Evolutionary conservation across 495 filamentous ascomycete genomes (phyloP).

Genomic region (Immersiella caudata): DNA sequence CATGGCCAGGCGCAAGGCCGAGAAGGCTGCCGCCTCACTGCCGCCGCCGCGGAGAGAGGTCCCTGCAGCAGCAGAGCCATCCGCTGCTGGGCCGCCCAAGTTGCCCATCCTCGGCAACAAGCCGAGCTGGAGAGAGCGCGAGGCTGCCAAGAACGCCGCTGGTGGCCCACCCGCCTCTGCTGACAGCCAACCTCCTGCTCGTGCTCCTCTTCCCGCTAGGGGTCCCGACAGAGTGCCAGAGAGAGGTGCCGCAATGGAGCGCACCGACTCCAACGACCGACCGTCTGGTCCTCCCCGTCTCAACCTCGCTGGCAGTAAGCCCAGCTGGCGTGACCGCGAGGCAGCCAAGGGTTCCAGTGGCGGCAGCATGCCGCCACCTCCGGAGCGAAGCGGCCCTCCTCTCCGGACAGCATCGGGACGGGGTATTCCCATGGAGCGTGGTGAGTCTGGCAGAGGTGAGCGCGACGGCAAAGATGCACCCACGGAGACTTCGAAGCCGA

Average conservation of each 20-base stretch:
- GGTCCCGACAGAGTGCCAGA: conserved; percentile 3
- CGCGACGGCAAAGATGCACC: conserved; percentile 30
- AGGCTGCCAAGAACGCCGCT: conserved; percentile 27
- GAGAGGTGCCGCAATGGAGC: conserved; percentile 38
- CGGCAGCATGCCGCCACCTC: conserved; percentile 20
- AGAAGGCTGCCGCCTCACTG: conserved; percentile 41
- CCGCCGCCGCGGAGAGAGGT: conserved; percentile 39
- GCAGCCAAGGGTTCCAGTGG: conserved; percentile 58
- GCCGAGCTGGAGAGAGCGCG: conserved; percentile 52
- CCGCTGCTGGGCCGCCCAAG: conserved; percentile 38
- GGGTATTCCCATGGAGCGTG: conserved; percentile 36
- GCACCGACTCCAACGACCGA: conserved; percentile 59
- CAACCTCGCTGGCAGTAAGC: conserved; percentile 62
- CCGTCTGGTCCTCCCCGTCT: conserved; percentile 66
- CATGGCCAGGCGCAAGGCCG: conserved; percentile 52
- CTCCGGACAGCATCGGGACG: conserved; percentile 33
- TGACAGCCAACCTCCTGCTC: conserved; percentile 30
- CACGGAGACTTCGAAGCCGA: conserved; percentile 46
- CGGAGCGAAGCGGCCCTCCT: conserved; percentile 29
- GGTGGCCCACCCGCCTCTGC: conserved; percentile 24
- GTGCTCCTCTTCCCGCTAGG: conserved; percentile 27
- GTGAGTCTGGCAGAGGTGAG: conserved; percentile 37
- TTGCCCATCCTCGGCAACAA: conserved; percentile 37
- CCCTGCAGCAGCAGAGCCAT: conserved; percentile 40
- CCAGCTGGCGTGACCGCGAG: conserved; percentile 84